Conservation (phyloP, 2,329 filamentous ascomycete genomes). For the Fusarium sp. region DNA sequence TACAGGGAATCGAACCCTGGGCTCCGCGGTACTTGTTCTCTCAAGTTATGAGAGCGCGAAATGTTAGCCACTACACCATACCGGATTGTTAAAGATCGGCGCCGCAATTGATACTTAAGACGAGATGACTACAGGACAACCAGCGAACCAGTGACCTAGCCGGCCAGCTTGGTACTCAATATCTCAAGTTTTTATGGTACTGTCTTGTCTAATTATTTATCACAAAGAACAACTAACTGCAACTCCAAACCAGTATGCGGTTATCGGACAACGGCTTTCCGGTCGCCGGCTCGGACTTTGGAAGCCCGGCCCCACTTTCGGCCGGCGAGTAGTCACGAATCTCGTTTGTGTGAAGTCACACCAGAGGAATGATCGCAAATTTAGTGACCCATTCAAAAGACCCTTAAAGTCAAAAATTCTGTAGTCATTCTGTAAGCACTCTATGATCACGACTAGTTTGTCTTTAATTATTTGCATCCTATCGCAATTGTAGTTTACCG, state of each 20-base stretch:
- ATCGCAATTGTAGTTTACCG: not conserved
- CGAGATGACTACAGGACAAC: not conserved
- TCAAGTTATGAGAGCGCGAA: slow-evolving; percentile 52
- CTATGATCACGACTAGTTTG: not conserved
- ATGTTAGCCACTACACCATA: slow-evolving; percentile 56
- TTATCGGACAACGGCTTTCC: not conserved
- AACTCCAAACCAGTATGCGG: not conserved
- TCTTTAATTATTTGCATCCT: not conserved
- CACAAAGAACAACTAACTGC: not conserved
- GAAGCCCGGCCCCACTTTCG: not conserved
- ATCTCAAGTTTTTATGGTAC: too few relatives aligned
- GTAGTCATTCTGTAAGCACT: not conserved
- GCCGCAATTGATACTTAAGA: not conserved
- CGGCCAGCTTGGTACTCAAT: too few relatives aligned
- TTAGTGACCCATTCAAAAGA: too few relatives aligned
- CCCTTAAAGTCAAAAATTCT: too few relatives aligned
- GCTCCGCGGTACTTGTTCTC: slow-evolving; percentile 36
- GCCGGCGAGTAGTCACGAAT: not conserved
- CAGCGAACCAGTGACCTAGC: too few relatives aligned
- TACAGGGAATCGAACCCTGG: slow-evolving; percentile 39
- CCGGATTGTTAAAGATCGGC: slow-evolving; percentile 36
- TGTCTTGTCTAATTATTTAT: too few relatives aligned
- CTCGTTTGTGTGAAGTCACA: not conserved
- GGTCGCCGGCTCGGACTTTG: not conserved
- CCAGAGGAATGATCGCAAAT: not conserved